A percentile compares a stretch with the other conserved stretches of the same genome.
phyloP scores from a whole-genome alignment of 1,284 basidiomycete species.

The Laetiporus sulphureus region DNA sequence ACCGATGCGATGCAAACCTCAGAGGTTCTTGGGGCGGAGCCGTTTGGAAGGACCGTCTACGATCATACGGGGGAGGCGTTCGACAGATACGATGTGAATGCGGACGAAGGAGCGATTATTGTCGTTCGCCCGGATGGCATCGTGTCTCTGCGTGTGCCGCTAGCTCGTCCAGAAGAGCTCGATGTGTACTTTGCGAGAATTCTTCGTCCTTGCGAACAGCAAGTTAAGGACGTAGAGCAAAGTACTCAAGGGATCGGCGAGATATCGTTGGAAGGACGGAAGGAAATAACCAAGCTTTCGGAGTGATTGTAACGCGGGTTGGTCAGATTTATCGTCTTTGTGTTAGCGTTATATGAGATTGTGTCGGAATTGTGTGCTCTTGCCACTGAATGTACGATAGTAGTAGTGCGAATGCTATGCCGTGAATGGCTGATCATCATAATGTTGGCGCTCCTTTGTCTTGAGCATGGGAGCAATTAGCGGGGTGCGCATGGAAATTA shows the following conservation, averaged over 20 bases:
- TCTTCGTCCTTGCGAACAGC: slow-evolving; percentile 1
- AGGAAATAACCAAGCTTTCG: background rate
- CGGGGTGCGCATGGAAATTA: too few relatives aligned
- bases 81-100: slow-evolving; percentile 30
- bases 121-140: slow-evolving; percentile 38
- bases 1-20: slow-evolving; percentile 1
- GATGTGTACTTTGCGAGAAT: slow-evolving; percentile 14
- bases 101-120: slow-evolving; percentile 31
- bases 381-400: too few relatives aligned
- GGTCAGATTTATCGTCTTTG: too few relatives aligned
- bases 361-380: too few relatives aligned
- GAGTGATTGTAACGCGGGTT: too few relatives aligned
- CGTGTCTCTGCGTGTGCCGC: slow-evolving; percentile 23
- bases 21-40: slow-evolving; percentile 5
- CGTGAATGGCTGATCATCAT: too few relatives aligned
- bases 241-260: background rate
- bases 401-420: too few relatives aligned
- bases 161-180: slow-evolving; percentile 8
- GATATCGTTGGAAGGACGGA: background rate
- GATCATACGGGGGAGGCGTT: slow-evolving; percentile 23
- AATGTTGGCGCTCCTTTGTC: too few relatives aligned
- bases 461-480: too few relatives aligned
- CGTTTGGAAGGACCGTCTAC: slow-evolving; percentile 17
- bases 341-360: too few relatives aligned
- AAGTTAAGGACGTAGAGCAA: background rate